Evolutionary conservation across 352 stramenopile species (phyloP).

Genomic region (Phytophthora aleatoria): DNA sequence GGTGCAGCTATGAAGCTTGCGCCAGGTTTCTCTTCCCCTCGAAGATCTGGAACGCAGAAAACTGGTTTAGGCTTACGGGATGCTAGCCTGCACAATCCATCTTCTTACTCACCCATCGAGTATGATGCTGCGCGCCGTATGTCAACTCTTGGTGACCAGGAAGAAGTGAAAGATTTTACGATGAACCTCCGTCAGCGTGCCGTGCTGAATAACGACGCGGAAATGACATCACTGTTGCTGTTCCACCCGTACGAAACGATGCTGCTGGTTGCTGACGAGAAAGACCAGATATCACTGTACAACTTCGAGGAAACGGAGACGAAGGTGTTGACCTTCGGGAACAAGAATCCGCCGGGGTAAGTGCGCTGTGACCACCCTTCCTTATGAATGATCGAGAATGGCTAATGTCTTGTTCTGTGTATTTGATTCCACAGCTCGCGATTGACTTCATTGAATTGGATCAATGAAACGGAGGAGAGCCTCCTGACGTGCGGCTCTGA

Average conservation of each 20-base stretch:
- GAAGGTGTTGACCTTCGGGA: constrained; percentile 82
- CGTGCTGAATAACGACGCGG: constrained; percentile 92
- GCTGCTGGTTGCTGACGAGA: constrained; percentile 95
- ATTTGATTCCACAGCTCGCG: constrained; percentile 54
- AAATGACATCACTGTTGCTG: constrained; percentile 95
- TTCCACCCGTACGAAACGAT: constrained; percentile 97
- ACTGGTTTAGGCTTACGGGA: constrained; percentile 10
- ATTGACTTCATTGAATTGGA: constrained; percentile 96
- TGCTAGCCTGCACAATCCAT: constrained; percentile 22
- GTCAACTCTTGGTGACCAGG: constrained; percentile 43
- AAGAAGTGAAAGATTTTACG: constrained; percentile 77
- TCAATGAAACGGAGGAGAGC: constrained; percentile 95
- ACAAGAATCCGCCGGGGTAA: constrained; percentile 84
- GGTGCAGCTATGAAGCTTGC: constrained; percentile 59
- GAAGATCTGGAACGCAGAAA: constrained; percentile 11
- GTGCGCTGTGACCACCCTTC: constrained; percentile 14
- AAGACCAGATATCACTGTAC: constrained; percentile 95
- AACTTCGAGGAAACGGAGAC: constrained; percentile 92
- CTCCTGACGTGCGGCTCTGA: constrained; percentile 96
- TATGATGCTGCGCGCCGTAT: constrained; percentile 37
- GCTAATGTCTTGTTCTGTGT: constrained; percentile 10
- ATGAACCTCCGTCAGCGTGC: constrained; percentile 91
- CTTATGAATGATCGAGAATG: constrained; percentile 2
- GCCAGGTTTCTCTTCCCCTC: constrained; percentile 57
- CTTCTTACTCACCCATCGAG: constrained; percentile 34